Base-by-base conservation (phyloP, 345 rosid species). In the Conringia planisiliqua region DNA sequence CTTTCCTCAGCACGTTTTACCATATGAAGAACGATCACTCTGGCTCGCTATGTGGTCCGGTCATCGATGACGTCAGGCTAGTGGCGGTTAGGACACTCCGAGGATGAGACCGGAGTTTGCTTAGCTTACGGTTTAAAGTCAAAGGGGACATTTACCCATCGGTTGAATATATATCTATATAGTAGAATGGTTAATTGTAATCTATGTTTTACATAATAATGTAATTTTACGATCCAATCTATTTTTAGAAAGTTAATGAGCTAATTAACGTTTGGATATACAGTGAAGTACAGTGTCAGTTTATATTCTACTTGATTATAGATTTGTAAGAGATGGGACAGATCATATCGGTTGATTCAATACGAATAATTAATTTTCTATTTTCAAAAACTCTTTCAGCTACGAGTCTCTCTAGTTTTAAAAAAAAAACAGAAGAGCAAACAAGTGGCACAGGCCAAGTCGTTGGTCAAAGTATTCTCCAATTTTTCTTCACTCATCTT, bases 21-120 rank as follows among this genome's bases (percentile, higher is more conserved):
- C 70, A 76, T 65, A 89, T 83, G 88, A 86, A 70, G 65, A 85
- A 73, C 14, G 93, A 88, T 71, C 76, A 85, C 79, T 84, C 90
- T 6, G 93, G 92, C 9, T 84, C 93, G 11, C 84, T 92, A 1
- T 92, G 97, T 38, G 93, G 97, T 13, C 96, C 96, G 4, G 88
- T 92, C 5, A 14, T 92, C 10, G 96, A 92, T 73, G 90, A 86
- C 36, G 86, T 88, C 20, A 86, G 60, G 79, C 72, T 89, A 33
- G 59, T 89, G 35, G 81, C 77, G 22, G 77, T 81, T 54, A 74
- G 84, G 52, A 69, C 62, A 72, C 55, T 63, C 5, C 61, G 65
- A 48, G 78, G 36, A 2, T 78, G 73, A 64, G 57, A 61, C 48
- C 52, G 24, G 30, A 57, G 12, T 32, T 11, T 17, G 29, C 12